These are phyloP conservation scores for Silene noctiflora DNA, from an alignment of 179 eudicot species.

Conservation along the genomic window DNA sequence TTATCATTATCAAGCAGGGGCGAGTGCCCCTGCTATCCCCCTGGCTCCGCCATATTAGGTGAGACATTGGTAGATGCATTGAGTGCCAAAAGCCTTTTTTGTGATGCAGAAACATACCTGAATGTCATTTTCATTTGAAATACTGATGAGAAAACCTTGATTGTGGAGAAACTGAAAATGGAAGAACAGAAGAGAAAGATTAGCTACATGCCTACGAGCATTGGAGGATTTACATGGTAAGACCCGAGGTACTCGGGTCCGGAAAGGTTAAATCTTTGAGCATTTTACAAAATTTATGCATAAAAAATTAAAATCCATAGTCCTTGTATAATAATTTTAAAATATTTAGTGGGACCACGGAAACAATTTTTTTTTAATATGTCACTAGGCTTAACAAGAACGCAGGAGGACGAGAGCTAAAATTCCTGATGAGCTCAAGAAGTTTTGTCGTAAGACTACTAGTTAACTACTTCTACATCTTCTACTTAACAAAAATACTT, in stretches of 20 bases:
- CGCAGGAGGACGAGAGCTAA: not conserved
- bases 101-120: slow-evolving; percentile 53
- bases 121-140: slow-evolving; percentile 84
- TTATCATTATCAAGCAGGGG: no score
- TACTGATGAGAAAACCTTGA: slow-evolving; percentile 77
- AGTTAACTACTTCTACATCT: not conserved
- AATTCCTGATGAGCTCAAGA: not conserved
- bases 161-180: slow-evolving; percentile 77
- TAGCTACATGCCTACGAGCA: not conserved
- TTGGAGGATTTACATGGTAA: not conserved
- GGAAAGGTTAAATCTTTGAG: not conserved
- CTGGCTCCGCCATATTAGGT: not conserved
- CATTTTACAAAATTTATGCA: not conserved
- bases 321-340: not conserved
- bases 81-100: not conserved
- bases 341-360: not conserved
- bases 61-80: not conserved
- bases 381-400: not conserved
- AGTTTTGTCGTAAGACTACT: not conserved
- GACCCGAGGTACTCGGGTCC: not conserved
- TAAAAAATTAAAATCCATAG: not conserved
- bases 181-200: not conserved
- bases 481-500: not conserved
- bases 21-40: no score
- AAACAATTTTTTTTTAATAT: not conserved